Conservation (phyloP, 176 grass and related monocot species). For the Typha latifolia region DNA sequence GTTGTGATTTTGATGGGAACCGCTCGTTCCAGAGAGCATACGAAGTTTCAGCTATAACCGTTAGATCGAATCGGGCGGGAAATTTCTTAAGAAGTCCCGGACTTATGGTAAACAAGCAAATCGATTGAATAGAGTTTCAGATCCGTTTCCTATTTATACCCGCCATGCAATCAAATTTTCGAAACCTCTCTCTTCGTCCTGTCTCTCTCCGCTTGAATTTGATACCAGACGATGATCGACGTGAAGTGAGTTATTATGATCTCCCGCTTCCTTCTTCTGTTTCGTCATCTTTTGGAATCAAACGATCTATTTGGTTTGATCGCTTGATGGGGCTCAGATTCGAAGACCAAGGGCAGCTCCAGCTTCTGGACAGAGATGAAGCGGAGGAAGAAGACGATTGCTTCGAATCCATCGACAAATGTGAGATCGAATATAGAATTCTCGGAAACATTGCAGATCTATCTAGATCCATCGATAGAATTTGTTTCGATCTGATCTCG, state of each 20-base stretch:
- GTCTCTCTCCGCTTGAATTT: background rate
- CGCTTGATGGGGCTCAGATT: conserved; percentile 25
- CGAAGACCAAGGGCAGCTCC: conserved; percentile 73
- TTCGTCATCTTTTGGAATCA: conserved; percentile 13
- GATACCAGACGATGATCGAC: background rate
- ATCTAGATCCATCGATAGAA: conserved; percentile 6
- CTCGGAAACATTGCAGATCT: background rate
- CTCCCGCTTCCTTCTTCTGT: conserved; percentile 3
- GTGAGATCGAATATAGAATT: conserved; percentile 22
- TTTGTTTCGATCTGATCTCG: background rate
- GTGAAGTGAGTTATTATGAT: background rate
- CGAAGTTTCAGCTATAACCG: no score
- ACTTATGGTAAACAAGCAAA: background rate
- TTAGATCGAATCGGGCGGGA: background rate
- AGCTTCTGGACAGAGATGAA: conserved; percentile 68
- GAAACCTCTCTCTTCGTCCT: background rate
- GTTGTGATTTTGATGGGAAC: no score
- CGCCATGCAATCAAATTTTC: background rate
- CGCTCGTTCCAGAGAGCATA: no score
- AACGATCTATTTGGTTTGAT: conserved; percentile 13
- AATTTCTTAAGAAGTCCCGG: background rate
- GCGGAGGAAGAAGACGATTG: conserved; percentile 65
- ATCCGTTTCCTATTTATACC: background rate
- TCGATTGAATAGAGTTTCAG: background rate
- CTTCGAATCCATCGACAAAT: conserved; percentile 88